Conservation (phyloP, 2,329 filamentous ascomycete species). For the Fusarium luffae region DNA sequence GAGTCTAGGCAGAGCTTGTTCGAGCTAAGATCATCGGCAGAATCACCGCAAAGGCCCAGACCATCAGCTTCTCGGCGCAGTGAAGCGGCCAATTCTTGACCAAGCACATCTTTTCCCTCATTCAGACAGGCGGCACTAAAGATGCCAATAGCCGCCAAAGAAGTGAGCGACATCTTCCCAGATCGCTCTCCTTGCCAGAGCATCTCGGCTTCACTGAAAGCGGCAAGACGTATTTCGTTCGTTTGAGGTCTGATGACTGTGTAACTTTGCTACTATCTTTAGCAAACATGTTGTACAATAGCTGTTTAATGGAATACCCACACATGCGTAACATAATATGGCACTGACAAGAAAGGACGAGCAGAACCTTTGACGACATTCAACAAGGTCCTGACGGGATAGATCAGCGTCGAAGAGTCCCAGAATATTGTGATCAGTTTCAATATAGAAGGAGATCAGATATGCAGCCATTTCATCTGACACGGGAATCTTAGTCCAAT, state of each 20-base stretch:
- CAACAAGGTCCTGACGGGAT: background rate
- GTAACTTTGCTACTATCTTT: background rate
- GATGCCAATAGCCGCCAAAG: rapidly evolving
- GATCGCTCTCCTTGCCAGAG: background rate
- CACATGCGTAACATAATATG: background rate
- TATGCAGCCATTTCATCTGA: background rate
- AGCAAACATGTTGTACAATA: background rate
- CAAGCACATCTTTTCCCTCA: background rate
- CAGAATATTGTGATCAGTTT: background rate
- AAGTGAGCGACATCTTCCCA: background rate
- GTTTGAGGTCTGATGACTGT: background rate
- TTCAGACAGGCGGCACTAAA: background rate
- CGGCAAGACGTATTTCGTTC: background rate
- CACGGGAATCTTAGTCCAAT: background rate
- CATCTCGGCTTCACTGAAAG: background rate
- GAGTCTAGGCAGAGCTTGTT: background rate
- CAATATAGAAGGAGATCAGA: background rate
- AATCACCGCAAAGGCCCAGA: background rate
- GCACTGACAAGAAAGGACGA: background rate
- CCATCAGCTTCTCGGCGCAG: background rate
- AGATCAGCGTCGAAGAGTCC: background rate
- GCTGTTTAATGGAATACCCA: background rate
- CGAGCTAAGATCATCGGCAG: rapidly evolving
- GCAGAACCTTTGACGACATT: background rate
- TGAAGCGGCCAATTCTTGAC: background rate